Percentiles rank a stretch among this genome's conserved stretches.
Evolutionary conservation across 306 rosid species (phyloP).

Genomic region (Lagenaria siceraria): DNA sequence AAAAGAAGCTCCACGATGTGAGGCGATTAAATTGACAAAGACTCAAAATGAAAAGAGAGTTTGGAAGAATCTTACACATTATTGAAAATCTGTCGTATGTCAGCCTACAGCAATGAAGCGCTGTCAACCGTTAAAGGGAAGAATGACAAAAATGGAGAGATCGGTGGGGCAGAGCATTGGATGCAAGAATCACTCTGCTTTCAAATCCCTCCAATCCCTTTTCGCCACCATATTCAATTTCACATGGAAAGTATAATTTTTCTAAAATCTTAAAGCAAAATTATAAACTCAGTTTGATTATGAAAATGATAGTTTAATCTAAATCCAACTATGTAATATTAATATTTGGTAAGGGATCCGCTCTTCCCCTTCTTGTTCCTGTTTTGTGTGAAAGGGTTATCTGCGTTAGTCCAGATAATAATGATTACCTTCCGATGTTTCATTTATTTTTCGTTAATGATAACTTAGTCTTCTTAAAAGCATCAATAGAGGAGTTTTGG

Average conservation of each 20-base stretch:
- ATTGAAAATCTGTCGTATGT: background rate
- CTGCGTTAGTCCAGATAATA: too few relatives aligned
- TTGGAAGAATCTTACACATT: slow-evolving; percentile 1
- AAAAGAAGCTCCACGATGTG: background rate
- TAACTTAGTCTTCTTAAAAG: too few relatives aligned
- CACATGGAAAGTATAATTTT: background rate
- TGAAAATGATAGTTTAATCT: too few relatives aligned
- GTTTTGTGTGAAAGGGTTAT: too few relatives aligned
- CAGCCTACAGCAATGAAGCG: background rate
- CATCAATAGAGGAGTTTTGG: too few relatives aligned
- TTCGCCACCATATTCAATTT: background rate
- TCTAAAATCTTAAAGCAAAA: too few relatives aligned
- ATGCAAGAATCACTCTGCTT: background rate
- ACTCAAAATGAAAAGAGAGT: background rate
- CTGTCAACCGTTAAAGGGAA: background rate
- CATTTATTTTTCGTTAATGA: too few relatives aligned
- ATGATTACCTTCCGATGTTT: too few relatives aligned
- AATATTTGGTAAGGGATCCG: too few relatives aligned
- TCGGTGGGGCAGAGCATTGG: background rate
- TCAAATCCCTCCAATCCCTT: background rate
- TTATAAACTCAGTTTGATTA: too few relatives aligned
- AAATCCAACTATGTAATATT: too few relatives aligned
- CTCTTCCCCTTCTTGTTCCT: too few relatives aligned
- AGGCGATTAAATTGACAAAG: background rate
- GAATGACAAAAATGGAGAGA: slow-evolving; percentile 1